These are phyloP conservation scores for Sonneratia alba DNA, from an alignment of 345 rosid species.

Conservation along the genomic window DNA sequence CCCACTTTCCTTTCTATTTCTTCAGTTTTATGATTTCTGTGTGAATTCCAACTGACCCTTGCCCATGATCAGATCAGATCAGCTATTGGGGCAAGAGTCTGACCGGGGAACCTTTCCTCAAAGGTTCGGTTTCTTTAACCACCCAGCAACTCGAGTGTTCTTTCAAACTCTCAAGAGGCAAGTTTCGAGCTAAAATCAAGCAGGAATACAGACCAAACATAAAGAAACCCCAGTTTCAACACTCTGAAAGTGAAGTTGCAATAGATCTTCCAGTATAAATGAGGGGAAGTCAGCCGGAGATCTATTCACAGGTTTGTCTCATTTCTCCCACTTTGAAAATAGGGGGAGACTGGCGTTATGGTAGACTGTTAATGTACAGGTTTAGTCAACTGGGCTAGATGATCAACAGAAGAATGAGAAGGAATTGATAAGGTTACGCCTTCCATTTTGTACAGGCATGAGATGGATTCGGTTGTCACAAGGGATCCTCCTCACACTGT, in stretches of 20 bases:
- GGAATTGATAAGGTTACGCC: not conserved
- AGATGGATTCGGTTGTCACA: slow-evolving; percentile 22
- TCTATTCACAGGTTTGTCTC: not conserved
- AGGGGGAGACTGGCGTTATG: not conserved
- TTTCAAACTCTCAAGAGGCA: too few species aligned
- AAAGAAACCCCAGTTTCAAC: not conserved
- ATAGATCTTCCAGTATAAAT: too few species aligned
- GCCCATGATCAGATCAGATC: too few species aligned
- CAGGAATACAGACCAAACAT: not conserved
- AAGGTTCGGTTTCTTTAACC: not conserved
- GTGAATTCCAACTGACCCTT: too few species aligned
- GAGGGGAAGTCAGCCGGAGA: not conserved
- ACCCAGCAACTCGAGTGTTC: not conserved
- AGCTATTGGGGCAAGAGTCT: too few species aligned
- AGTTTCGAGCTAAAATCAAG: not conserved
- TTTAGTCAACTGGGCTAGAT: not conserved
- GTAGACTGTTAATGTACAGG: not conserved
- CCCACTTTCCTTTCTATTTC: too few species aligned
- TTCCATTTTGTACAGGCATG: not conserved
- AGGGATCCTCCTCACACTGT: slow-evolving; percentile 66
- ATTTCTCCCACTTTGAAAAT: not conserved
- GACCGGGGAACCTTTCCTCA: too few species aligned
- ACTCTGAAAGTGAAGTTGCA: not conserved
- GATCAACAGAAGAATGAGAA: not conserved
- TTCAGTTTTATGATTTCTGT: too few species aligned